Evolutionary conservation across 371 early-diverging fungal species (phyloP).

Genomic region (Mucor racemosus): DNA sequence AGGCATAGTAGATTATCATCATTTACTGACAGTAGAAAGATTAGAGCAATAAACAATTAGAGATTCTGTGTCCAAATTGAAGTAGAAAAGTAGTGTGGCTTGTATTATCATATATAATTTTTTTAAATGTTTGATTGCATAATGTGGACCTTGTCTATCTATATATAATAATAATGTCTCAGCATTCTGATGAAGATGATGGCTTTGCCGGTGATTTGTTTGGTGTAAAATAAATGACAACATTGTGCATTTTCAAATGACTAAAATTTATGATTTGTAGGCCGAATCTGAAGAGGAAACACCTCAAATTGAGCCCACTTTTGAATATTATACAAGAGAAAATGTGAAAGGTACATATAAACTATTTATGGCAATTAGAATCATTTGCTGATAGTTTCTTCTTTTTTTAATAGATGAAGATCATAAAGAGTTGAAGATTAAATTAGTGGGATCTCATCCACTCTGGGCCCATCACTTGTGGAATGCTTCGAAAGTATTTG

Average conservation of each 20-base stretch:
- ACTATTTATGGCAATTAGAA: not conserved
- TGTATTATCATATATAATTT: conserved; percentile 1
- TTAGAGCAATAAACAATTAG: no score
- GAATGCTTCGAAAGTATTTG: conserved; percentile 89
- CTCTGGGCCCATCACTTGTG: conserved; percentile 92
- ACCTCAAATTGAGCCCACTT: conserved; percentile 56
- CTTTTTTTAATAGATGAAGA: not conserved
- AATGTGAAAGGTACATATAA: not conserved
- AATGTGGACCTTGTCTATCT: not conserved
- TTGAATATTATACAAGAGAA: conserved; percentile 54
- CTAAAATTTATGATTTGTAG: conserved; percentile 6
- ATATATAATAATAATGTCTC: conserved; percentile 26
- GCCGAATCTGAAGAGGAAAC: conserved; percentile 44
- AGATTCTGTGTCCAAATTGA: not conserved
- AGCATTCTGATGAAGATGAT: conserved; percentile 42
- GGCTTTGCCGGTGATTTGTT: conserved; percentile 53
- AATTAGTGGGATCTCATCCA: conserved; percentile 79
- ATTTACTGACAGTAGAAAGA: conserved; percentile 2
- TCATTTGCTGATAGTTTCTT: not conserved
- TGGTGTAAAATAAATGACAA: conserved; percentile 34
- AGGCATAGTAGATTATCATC: conserved; percentile 6
- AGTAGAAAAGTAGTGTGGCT: not conserved
- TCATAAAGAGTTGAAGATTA: conserved; percentile 50
- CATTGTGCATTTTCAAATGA: not conserved
- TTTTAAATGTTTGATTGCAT: not conserved